Evolutionary conservation across 2,329 filamentous ascomycete species (phyloP).

Genomic region (Fusarium sp.): DNA sequence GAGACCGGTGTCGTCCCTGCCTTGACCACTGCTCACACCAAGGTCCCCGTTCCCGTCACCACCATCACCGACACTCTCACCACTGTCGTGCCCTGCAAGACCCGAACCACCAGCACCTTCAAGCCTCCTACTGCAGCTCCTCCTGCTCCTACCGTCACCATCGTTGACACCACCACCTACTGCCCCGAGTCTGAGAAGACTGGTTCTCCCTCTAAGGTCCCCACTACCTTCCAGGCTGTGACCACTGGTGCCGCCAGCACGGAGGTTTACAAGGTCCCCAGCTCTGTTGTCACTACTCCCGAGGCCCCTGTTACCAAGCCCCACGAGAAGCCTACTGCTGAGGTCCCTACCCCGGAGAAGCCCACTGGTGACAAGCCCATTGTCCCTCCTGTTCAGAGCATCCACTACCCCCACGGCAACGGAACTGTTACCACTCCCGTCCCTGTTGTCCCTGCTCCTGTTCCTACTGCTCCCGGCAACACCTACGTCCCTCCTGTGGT

Average conservation of each 20-base stretch:
- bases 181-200: constrained; percentile 30
- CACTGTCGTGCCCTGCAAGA: constrained; percentile 46
- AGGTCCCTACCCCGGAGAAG: constrained; percentile 15
- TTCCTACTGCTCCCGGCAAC: not conserved
- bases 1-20: constrained; percentile 31
- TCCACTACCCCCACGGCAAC: constrained; percentile 34
- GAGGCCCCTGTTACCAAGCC: not conserved
- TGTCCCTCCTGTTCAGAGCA: constrained; percentile 9
- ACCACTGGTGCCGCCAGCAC: constrained; percentile 13
- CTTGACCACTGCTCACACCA: constrained; percentile 20
- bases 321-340: constrained; percentile 1
- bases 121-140: constrained; percentile 39
- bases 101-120: constrained; percentile 46
- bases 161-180: constrained; percentile 41
- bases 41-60: constrained; percentile 31
- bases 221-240: constrained; percentile 13
- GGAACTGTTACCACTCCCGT: constrained; percentile 28
- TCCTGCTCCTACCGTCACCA: constrained; percentile 41
- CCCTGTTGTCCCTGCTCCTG: constrained; percentile 14
- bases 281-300: not conserved
- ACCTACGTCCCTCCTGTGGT: constrained; percentile 14
- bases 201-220: not conserved
- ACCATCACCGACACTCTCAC: constrained; percentile 47
- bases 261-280: not conserved
- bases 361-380: constrained; percentile 23